Conservation (phyloP, 495 filamentous ascomycete genomes). For the Pyronema omphalodes region DNA sequence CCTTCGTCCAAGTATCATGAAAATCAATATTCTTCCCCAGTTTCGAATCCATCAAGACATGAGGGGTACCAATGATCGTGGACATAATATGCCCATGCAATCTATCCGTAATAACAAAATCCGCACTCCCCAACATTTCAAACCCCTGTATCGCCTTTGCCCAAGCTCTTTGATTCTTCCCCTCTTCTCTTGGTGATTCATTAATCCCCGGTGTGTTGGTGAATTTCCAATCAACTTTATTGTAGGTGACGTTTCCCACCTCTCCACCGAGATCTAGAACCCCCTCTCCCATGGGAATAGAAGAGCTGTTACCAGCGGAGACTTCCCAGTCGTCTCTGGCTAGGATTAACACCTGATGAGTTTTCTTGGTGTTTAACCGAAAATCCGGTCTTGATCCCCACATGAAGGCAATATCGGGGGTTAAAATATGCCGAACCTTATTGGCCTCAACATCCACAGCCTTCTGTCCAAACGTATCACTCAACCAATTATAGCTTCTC, state of each 20-base stretch:
- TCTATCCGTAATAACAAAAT: conserved; percentile 15
- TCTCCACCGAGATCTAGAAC: conserved; percentile 10
- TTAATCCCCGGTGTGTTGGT: conserved; percentile 8
- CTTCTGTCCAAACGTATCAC: conserved; percentile 5
- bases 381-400: conserved; percentile 15
- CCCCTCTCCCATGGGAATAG: conserved; percentile 9
- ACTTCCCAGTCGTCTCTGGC: conserved; percentile 12
- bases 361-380: background rate
- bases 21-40: conserved; percentile 14
- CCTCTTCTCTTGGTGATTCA: background rate
- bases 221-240: conserved; percentile 14
- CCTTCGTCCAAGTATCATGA: conserved; percentile 16
- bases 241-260: conserved; percentile 12
- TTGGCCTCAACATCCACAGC: background rate
- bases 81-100: conserved; percentile 15
- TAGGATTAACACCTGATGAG: conserved; percentile 11
- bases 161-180: conserved; percentile 13
- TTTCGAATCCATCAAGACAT: conserved; percentile 17
- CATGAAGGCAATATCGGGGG: conserved; percentile 17
- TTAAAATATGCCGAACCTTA: conserved; percentile 5
- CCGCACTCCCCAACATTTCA: conserved; percentile 10
- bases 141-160: conserved; percentile 14
- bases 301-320: background rate
- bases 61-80: conserved; percentile 15
- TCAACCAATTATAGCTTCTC: conserved; percentile 12